Base-by-base conservation (phyloP, 2,329 filamentous ascomycete species). In the Ceratocystis smalleyi region DNA sequence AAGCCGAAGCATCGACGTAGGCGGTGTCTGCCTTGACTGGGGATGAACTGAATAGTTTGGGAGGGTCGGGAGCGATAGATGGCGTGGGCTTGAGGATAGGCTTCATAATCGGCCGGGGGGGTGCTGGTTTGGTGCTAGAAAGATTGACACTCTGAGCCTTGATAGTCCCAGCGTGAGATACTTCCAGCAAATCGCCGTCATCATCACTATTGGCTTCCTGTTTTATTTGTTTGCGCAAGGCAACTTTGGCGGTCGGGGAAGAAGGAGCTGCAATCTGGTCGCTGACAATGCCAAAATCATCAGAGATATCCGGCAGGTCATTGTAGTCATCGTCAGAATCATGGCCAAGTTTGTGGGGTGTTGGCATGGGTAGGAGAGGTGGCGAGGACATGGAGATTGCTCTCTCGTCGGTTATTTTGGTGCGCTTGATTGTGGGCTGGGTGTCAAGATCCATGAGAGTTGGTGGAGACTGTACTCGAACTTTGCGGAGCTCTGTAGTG, bases 171-270 rank as follows among this genome's bases (percentile, higher is more conserved):
- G 87, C 83, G 65, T 95, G 87, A 24, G 88, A 85, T 63, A 96
- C 83, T 71, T 96, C 91, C 84, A 96, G 89, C 77, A 91, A 80
- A 67, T 89, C 87, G 43, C 95, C 89, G 24, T 88, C 84, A 1
- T 89, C 86, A 12, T 88, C 87, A 49, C 91, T 88, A 27, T 86
- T 83, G 7, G 88, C 70, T 63, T 80, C 78, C 45, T 74, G 71
- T 68, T 79, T 81, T 35, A 75, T 75, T 22, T 63, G 63, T 74
- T 87, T 94, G 67, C 91, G 83, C 71, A 88, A 83, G 6, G 88
- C 83, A 45, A 85, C 88, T 70, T 91, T 91, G 51, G 83, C 83
- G 5, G 90, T 84, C 0, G 94, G 94, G 1, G 94, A 97, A 0
- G 92, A 97, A 10, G 89, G 91, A 49, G 87, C 79, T 1, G 86